phyloP scores from a whole-genome alignment of 768 basidiomycete species.

The Hypsizygus marmoreus region DNA sequence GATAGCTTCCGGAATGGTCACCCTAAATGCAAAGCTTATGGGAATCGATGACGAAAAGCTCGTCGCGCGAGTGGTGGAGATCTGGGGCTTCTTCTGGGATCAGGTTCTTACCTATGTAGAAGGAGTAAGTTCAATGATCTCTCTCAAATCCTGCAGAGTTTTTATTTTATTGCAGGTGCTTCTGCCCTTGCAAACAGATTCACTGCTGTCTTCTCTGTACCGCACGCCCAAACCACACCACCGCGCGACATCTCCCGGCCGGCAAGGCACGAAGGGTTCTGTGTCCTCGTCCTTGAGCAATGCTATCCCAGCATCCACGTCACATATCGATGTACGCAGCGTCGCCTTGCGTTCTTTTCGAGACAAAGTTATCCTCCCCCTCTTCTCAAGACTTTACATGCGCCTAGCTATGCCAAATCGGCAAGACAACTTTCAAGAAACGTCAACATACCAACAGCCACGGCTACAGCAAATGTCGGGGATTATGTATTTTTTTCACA shows the following conservation, averaged over 20 bases:
- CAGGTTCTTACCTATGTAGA: slow-evolving; percentile 85
- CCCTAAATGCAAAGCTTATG: slow-evolving; percentile 81
- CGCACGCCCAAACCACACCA: slow-evolving; percentile 61
- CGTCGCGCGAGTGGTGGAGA: slow-evolving; percentile 75
- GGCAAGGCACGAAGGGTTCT: slow-evolving; percentile 50
- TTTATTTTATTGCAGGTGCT: slow-evolving; percentile 27
- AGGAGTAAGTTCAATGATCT: slow-evolving; percentile 56
- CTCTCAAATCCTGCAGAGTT: slow-evolving; percentile 2
- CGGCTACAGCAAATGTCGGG: slow-evolving; percentile 80
- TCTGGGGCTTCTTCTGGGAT: slow-evolving; percentile 95
- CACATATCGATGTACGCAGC: slow-evolving; percentile 77
- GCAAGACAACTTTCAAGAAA: slow-evolving; percentile 59
- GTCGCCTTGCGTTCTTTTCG: slow-evolving; percentile 81
- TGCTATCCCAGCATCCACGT: slow-evolving; percentile 33
- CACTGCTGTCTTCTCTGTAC: slow-evolving; percentile 67
- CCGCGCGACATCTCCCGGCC: slow-evolving; percentile 48
- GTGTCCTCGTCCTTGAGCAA: slow-evolving; percentile 34
- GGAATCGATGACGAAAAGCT: slow-evolving; percentile 80
- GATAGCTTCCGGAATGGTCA: slow-evolving; percentile 88
- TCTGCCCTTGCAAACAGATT: slow-evolving; percentile 38
- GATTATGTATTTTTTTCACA: neutral
- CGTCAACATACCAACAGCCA: slow-evolving; percentile 60
- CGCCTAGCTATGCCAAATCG: slow-evolving; percentile 55
- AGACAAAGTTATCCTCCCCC: slow-evolving; percentile 74
- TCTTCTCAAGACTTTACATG: slow-evolving; percentile 54